Evolutionary conservation across 2,329 filamentous ascomycete species (phyloP).

Genomic region (Claviceps purpurea): DNA sequence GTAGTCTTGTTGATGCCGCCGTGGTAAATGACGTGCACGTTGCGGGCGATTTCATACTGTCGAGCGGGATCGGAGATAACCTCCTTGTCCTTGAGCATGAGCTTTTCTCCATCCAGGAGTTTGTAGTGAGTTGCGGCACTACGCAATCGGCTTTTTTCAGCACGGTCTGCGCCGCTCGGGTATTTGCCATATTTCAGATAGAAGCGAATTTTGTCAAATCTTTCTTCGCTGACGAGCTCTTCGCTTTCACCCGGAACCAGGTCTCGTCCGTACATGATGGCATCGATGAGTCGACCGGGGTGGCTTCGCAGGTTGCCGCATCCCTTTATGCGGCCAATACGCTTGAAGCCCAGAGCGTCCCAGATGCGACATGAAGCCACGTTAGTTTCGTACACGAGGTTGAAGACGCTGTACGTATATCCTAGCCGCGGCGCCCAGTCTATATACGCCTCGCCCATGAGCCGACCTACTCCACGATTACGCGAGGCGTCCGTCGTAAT

Average conservation of each 20-base stretch:
- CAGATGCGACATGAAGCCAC: slow-evolving; percentile 81
- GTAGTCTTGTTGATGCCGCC: slow-evolving; percentile 98
- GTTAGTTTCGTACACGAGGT: slow-evolving; percentile 88
- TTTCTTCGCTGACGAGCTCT: slow-evolving; percentile 82
- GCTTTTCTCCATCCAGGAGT: slow-evolving; percentile 59
- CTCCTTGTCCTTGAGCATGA: slow-evolving; percentile 97
- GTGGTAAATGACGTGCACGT: slow-evolving; percentile 62
- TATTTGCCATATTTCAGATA: slow-evolving; percentile 93
- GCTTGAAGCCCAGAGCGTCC: slow-evolving; percentile 86
- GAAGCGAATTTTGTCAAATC: slow-evolving; percentile 97
- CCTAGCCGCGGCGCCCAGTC: slow-evolving; percentile 70
- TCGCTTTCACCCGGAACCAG: slow-evolving; percentile 48
- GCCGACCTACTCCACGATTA: slow-evolving; percentile 59
- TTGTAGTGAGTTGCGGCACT: slow-evolving; percentile 95
- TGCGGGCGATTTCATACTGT: slow-evolving; percentile 80
- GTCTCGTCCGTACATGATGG: slow-evolving; percentile 65
- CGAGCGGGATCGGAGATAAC: slow-evolving; percentile 80
- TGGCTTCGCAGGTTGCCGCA: slow-evolving; percentile 57
- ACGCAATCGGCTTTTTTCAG: slow-evolving; percentile 87
- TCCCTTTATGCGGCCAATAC: slow-evolving; percentile 69
- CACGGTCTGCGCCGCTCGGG: slow-evolving; percentile 81
- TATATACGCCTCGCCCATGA: slow-evolving; percentile 65
- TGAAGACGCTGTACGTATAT: slow-evolving; percentile 88
- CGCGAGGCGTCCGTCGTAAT: slow-evolving; percentile 60
- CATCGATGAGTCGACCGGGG: slow-evolving; percentile 56